These are phyloP conservation scores for Ambispora gerdemannii DNA, from an alignment of 192 early-diverging fungal genomes.

Conservation along the genomic window DNA sequence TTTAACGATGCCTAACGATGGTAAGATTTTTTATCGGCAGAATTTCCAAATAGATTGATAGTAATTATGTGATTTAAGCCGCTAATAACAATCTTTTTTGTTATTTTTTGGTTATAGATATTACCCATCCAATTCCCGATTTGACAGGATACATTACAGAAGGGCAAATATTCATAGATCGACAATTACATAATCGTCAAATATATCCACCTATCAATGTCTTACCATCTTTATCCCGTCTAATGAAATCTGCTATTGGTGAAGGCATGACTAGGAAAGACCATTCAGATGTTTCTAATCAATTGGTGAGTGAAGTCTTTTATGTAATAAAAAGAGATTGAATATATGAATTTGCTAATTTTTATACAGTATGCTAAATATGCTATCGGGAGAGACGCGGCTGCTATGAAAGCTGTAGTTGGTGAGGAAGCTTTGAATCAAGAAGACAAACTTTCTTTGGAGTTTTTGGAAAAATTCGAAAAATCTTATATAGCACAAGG, in stretches of 20 bases:
- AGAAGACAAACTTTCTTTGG: slow-evolving; percentile 95
- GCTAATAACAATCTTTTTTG: slow-evolving; percentile 2
- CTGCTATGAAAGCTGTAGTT: slow-evolving; percentile 99
- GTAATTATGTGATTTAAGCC: not conserved
- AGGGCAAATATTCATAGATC: slow-evolving; percentile 99
- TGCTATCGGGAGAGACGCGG: slow-evolving; percentile 97
- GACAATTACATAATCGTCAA: slow-evolving; percentile 97
- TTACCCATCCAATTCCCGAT: slow-evolving; percentile 99
- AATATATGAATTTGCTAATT: too few species aligned
- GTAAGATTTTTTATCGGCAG: slow-evolving; percentile 39
- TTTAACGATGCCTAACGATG: slow-evolving; percentile 99
- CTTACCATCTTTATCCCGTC: slow-evolving; percentile 93
- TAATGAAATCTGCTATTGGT: slow-evolving; percentile 99
- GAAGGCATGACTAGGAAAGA: slow-evolving; percentile 97
- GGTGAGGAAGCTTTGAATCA: slow-evolving; percentile 98
- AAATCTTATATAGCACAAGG: slow-evolving; percentile 96
- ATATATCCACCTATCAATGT: slow-evolving; percentile 99
- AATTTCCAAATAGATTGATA: not conserved
- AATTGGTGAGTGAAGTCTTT: slow-evolving; percentile 64
- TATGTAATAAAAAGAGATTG: too few species aligned
- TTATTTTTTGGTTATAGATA: slow-evolving; percentile 57
- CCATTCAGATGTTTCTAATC: slow-evolving; percentile 99
- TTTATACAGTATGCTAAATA: slow-evolving; percentile 88
- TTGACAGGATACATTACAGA: slow-evolving; percentile 99
- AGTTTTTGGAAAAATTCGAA: slow-evolving; percentile 99